Conservation (phyloP, 2,329 filamentous ascomycete species). For the Eurotiales sp. region DNA sequence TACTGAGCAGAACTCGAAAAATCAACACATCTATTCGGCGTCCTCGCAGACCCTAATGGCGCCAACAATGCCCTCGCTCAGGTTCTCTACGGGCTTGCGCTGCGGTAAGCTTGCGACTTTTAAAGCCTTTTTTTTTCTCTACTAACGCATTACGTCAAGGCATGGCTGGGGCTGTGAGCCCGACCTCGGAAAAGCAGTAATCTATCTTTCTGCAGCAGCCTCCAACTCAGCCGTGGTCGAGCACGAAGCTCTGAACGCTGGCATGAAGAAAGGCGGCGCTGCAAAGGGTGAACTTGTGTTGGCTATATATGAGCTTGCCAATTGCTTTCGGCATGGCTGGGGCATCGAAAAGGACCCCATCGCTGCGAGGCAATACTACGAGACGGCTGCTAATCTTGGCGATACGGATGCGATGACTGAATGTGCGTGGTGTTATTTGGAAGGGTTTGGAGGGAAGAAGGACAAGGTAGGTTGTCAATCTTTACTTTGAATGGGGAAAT, state of each 20-base stretch:
- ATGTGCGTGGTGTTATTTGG: conserved; percentile 88
- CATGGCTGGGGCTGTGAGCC: conserved; percentile 88
- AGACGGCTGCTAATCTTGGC: conserved; percentile 92
- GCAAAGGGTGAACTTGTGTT: conserved; percentile 95
- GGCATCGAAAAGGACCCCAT: conserved; percentile 80
- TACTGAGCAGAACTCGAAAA: conserved; percentile 57
- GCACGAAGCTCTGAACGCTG: conserved; percentile 75
- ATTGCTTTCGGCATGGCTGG: conserved; percentile 86
- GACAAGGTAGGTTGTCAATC: conserved; percentile 91
- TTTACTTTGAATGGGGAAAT: too few species aligned
- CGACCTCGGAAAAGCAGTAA: conserved; percentile 69
- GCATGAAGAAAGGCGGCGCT: conserved; percentile 86
- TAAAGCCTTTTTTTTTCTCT: not conserved
- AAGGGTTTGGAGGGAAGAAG: conserved; percentile 96
- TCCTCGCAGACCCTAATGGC: conserved; percentile 75
- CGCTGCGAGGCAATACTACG: conserved; percentile 88
- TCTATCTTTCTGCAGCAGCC: conserved; percentile 82
- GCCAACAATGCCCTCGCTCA: conserved; percentile 92
- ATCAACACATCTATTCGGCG: conserved; percentile 82
- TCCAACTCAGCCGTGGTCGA: conserved; percentile 87
- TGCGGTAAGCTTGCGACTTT: conserved; percentile 68
- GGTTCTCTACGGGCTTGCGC: conserved; percentile 88
- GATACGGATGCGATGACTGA: conserved; percentile 99
- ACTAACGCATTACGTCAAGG: conserved; percentile 41
- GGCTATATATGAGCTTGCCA: conserved; percentile 83